These are phyloP conservation scores for Pseudocercospora macadamiae DNA, from an alignment of 2,329 filamentous ascomycete genomes.

Conservation along the genomic window DNA sequence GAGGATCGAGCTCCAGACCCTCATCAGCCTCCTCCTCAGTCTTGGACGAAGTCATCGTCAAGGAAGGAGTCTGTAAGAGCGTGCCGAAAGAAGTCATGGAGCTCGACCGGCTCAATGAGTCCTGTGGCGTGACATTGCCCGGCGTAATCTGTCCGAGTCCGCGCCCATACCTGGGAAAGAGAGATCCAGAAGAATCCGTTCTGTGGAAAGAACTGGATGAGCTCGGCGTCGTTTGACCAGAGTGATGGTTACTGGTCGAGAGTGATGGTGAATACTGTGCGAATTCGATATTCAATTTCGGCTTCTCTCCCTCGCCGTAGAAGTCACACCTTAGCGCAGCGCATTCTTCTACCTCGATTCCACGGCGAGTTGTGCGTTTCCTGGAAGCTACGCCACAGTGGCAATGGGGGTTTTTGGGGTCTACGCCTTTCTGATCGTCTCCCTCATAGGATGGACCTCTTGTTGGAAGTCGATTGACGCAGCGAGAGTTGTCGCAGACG, in stretches of 20 bases:
- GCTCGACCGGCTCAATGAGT: not conserved
- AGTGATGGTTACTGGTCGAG: no score
- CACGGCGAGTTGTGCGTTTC: not conserved
- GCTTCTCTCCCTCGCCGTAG: not conserved
- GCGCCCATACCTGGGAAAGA: not conserved
- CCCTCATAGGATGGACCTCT: not conserved
- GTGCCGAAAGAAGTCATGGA: not conserved
- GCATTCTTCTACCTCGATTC: not conserved
- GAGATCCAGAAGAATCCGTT: not conserved
- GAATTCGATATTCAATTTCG: no score
- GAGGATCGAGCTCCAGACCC: no score
- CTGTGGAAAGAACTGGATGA: no score
- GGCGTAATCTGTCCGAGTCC: not conserved
- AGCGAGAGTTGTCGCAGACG: not conserved
- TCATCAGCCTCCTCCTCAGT: no score
- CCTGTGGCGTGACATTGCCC: not conserved
- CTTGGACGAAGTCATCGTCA: not conserved
- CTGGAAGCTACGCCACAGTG: not conserved
- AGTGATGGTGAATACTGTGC: no score
- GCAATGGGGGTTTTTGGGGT: not conserved
- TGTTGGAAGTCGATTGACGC: not conserved
- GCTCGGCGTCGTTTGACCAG: not conserved
- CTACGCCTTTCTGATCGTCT: slow-evolving; percentile 1
- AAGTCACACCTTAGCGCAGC: not conserved
- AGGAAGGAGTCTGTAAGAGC: no score